These are phyloP conservation scores for Trichopus zeylanicus DNA, from an alignment of 116 monocot species.

Conservation along the genomic window DNA sequence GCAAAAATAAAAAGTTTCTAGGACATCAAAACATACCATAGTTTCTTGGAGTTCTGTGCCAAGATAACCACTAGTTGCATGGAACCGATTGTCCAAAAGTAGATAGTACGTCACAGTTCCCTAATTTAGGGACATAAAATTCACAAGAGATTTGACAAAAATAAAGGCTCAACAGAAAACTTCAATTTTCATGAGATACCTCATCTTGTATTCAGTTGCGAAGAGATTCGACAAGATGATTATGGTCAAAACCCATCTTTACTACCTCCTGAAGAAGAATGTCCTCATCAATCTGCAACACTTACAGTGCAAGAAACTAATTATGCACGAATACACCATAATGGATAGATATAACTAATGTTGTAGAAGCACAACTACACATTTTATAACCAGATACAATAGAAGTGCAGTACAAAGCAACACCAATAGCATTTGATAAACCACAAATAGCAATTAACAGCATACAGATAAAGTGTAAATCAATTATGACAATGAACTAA, in stretches of 20 bases:
- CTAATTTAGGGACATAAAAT: constrained; percentile 19
- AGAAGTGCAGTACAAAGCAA: no score
- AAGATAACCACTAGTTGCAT: constrained; percentile 72
- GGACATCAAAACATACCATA: constrained; percentile 35
- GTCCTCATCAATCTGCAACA: constrained; percentile 47
- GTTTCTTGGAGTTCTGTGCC: constrained; percentile 83
- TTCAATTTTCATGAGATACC: constrained; percentile 14
- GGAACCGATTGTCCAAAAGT: constrained; percentile 77
- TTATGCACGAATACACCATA: neutral
- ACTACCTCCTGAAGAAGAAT: constrained; percentile 37
- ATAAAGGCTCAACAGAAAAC: neutral
- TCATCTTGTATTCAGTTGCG: constrained; percentile 41
- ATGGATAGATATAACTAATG: no score
- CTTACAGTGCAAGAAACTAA: neutral
- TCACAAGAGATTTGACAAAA: neutral
- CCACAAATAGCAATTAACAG: no score
- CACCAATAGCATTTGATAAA: no score
- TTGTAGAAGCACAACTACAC: no score
- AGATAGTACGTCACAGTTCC: constrained; percentile 91
- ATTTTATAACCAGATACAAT: no score
- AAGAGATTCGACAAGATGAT: constrained; percentile 44
- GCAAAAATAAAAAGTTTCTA: neutral
- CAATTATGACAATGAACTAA: no score
- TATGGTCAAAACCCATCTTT: constrained; percentile 46
- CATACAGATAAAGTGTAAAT: no score